These are phyloP conservation scores for Marsdenia floribunda DNA, from an alignment of 257 asterid genomes.

Conservation along the genomic window DNA sequence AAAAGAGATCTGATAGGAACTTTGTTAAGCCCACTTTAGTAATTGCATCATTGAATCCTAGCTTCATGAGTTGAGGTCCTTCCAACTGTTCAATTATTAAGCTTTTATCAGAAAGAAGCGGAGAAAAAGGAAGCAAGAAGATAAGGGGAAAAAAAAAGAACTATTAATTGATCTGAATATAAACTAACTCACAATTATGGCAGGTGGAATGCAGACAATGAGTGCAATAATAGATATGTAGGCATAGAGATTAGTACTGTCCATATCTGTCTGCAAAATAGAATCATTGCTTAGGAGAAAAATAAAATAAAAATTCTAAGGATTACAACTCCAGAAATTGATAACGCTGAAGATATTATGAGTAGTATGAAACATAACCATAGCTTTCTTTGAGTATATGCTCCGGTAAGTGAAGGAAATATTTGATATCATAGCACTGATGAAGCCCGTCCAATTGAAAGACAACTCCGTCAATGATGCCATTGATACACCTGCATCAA, in stretches of 20 bases:
- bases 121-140: background rate
- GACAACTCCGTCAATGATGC: conserved; percentile 96
- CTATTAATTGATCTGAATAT: background rate
- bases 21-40: conserved; percentile 82
- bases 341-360: background rate
- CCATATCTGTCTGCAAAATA: conserved; percentile 75
- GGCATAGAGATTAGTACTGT: conserved; percentile 93
- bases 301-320: background rate
- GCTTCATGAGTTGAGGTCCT: conserved; percentile 72
- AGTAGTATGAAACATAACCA: conserved; percentile 43
- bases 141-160: background rate
- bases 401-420: conserved; percentile 99
- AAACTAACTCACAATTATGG: conserved; percentile 47
- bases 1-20: conserved; percentile 83
- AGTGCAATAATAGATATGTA: conserved; percentile 78
- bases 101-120: background rate
- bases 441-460: conserved; percentile 91
- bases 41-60: conserved; percentile 83
- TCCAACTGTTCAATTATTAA: conserved; percentile 45
- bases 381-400: conserved; percentile 97
- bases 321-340: background rate
- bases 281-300: conserved; percentile 16
- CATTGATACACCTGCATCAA: conserved; percentile 92
- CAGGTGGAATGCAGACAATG: conserved; percentile 85
- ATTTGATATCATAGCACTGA: conserved; percentile 97